Conservation (phyloP, 2,329 filamentous ascomycete genomes). For the Aspergillus oerlinghausenensis region DNA sequence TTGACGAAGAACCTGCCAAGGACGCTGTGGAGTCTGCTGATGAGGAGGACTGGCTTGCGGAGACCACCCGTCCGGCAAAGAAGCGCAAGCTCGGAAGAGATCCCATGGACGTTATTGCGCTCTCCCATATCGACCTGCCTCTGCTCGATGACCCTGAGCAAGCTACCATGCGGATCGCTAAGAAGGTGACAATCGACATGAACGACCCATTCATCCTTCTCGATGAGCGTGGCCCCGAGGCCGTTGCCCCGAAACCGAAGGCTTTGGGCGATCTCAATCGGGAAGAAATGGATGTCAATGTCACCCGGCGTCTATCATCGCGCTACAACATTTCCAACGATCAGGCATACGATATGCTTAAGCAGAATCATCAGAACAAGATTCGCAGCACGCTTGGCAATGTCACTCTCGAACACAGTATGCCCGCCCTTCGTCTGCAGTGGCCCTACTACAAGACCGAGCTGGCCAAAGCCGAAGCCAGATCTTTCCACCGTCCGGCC, state of each 20-base stretch:
- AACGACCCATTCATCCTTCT: constrained; percentile 84
- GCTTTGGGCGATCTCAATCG: constrained; percentile 30
- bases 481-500: constrained; percentile 79
- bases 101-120: constrained; percentile 43
- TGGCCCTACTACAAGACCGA: constrained; percentile 96
- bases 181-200: constrained; percentile 76
- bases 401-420: constrained; percentile 87
- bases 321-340: constrained; percentile 97
- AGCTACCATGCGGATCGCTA: constrained; percentile 67
- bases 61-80: constrained; percentile 53
- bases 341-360: constrained; percentile 88
- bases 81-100: constrained; percentile 56
- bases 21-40: constrained; percentile 45
- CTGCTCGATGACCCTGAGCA: constrained; percentile 77
- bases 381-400: constrained; percentile 88
- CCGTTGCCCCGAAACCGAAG: constrained; percentile 51
- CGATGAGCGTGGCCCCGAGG: constrained; percentile 66
- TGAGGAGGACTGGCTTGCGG: constrained; percentile 50
- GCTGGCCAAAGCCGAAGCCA: constrained; percentile 64
- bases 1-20: constrained; percentile 19
- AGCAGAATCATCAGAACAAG: constrained; percentile 95
- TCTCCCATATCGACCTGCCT: constrained; percentile 60
- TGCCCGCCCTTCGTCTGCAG: constrained; percentile 84
- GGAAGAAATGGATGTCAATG: constrained; percentile 63
- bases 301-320: constrained; percentile 68